Conservation (phyloP, 2,329 filamentous ascomycete genomes). For the Tolypocladium paradoxum region DNA sequence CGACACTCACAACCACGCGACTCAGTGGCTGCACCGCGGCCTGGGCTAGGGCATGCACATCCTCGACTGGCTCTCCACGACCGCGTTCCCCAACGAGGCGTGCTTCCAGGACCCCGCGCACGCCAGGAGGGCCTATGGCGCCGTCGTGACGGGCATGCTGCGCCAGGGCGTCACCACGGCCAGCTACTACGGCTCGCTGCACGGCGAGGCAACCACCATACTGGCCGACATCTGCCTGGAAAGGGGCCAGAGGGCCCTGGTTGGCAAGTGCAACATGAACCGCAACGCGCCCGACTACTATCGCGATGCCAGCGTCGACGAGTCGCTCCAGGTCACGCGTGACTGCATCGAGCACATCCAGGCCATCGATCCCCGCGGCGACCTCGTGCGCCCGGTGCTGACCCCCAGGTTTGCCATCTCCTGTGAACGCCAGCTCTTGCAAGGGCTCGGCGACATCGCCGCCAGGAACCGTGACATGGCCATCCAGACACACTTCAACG, state of each 20-base stretch:
- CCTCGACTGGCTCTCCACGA: conserved; percentile 51
- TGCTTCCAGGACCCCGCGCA: conserved; percentile 44
- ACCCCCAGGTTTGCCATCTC: conserved; percentile 53
- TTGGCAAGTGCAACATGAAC: conserved; percentile 54
- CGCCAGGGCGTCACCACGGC: conserved; percentile 52
- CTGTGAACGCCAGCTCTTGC: conserved; percentile 43
- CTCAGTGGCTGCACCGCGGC: conserved; percentile 40
- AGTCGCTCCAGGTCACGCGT: conserved; percentile 37
- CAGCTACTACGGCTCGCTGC: conserved; percentile 47
- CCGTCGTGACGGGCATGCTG: conserved; percentile 46
- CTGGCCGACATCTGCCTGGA: conserved; percentile 42
- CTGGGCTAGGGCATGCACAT: conserved; percentile 41
- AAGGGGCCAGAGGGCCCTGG: conserved; percentile 46
- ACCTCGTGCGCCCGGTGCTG: conserved; percentile 37
- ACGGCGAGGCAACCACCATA: conserved; percentile 44
- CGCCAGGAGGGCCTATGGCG: conserved; percentile 38
- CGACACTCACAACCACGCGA: conserved; percentile 60
- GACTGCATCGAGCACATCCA: conserved; percentile 37
- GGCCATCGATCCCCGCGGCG: conserved; percentile 29
- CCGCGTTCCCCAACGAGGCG: conserved; percentile 55
- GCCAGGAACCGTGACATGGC: conserved; percentile 34
- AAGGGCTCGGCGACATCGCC: conserved; percentile 44
- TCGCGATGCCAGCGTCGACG: conserved; percentile 32
- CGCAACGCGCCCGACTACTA: conserved; percentile 45
- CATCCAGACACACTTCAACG: conserved; percentile 59